A percentile compares a stretch with the other conserved stretches of the same genome.
Conservation (phyloP, 306 rosid species). For the Trifolium dubium region DNA sequence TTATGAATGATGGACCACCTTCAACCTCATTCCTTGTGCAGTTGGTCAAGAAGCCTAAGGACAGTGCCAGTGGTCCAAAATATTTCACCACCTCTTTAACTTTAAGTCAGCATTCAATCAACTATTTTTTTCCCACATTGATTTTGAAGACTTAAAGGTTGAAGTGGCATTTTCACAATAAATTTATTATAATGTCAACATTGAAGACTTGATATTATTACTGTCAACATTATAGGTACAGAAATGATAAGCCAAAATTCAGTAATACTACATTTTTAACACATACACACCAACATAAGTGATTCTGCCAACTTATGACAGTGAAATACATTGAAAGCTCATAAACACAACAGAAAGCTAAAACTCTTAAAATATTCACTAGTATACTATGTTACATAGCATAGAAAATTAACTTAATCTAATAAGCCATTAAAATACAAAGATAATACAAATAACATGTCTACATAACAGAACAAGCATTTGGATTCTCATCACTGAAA, state of each 20-base stretch:
- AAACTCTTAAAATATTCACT: slow-evolving; percentile 20
- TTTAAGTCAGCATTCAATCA: neutral
- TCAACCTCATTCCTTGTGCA: neutral
- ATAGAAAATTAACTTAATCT: slow-evolving; percentile 34
- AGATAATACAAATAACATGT: slow-evolving; percentile 1
- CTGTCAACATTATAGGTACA: neutral
- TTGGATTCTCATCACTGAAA: slow-evolving; percentile 95
- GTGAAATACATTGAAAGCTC: neutral
- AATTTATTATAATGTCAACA: neutral
- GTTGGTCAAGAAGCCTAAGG: neutral
- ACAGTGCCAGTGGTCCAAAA: neutral
- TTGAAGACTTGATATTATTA: neutral
- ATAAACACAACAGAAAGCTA: neutral
- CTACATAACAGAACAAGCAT: slow-evolving; percentile 86
- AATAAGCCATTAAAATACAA: slow-evolving; percentile 38
- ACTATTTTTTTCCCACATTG: neutral
- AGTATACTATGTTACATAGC: slow-evolving; percentile 15
- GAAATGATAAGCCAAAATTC: neutral
- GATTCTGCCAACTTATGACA: neutral
- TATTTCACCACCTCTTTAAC: neutral
- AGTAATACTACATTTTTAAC: neutral
- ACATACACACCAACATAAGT: slow-evolving; percentile 6
- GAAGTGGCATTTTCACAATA: neutral
- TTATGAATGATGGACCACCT: neutral
- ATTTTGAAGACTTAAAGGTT: neutral